Conservation (phyloP, 768 basidiomycete species). For the Suillus lakei region DNA sequence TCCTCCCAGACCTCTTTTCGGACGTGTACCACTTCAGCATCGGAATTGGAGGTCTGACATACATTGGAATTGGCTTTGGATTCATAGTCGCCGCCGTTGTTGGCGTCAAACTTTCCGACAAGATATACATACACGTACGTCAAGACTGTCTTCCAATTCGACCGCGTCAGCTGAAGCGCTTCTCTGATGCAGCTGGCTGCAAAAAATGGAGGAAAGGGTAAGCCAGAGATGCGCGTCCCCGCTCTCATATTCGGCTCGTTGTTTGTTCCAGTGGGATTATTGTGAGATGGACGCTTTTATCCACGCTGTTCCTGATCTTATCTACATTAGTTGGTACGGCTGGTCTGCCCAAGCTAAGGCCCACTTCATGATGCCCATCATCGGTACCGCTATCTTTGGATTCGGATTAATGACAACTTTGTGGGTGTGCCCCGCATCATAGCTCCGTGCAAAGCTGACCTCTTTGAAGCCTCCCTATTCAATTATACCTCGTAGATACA, state of each 20-base stretch:
- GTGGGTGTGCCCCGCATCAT: constrained; percentile 40
- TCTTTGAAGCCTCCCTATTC: constrained; percentile 57
- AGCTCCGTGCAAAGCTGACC: background rate
- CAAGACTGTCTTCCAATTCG: background rate
- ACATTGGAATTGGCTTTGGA: constrained; percentile 59
- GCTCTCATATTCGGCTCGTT: constrained; percentile 54
- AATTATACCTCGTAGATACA: constrained; percentile 72
- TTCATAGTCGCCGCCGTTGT: constrained; percentile 52
- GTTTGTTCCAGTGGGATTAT: constrained; percentile 69
- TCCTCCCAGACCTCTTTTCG: constrained; percentile 46
- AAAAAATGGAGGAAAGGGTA: constrained; percentile 63
- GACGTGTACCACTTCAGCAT: constrained; percentile 53
- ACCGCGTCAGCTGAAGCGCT: background rate
- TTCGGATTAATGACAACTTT: constrained; percentile 67
- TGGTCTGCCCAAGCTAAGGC: constrained; percentile 73
- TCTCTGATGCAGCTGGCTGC: constrained; percentile 45
- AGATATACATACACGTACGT: constrained; percentile 53
- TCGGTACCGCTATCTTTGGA: constrained; percentile 61
- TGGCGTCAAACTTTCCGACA: constrained; percentile 51
- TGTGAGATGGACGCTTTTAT: constrained; percentile 48
- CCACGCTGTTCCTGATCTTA: constrained; percentile 5
- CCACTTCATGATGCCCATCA: constrained; percentile 81
- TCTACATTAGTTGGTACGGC: constrained; percentile 70
- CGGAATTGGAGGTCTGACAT: constrained; percentile 57
- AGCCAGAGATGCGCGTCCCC: constrained; percentile 66